Evolutionary conservation across 1,139 yeast genomes (phyloP), one percentile per base, ranked within the genome.

Genomic region (Wickerhamiella pararugosa): DNA sequence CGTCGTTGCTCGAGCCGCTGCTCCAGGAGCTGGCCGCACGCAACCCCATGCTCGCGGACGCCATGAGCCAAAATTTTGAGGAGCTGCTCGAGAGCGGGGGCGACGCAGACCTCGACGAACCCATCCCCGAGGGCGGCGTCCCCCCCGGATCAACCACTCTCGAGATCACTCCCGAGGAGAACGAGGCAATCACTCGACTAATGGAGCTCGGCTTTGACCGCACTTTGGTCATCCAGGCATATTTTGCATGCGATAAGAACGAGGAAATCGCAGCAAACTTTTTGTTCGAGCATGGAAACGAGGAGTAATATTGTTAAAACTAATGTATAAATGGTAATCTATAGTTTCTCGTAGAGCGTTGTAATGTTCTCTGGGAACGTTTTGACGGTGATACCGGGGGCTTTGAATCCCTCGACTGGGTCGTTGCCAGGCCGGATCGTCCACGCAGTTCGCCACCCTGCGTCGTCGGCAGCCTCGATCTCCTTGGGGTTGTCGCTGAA

Each of bases 161-260:
- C 49, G 71, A 73, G 51, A 68, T 90, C 45, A 74, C 94, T 5
- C 78, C 75, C 46, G 93, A 79, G 53, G 99, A 90, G 59, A 79
- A 80, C 58, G 83, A 71, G 47, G 95, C 98, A 25, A 83, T 90
- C 50, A 71, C 72, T 51, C 75, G 98, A 58, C 69, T 90, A 51
- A 79, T 93, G 59, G 97, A 81, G 58, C 71, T 90, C 51, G 99
- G 99, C 0, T 90, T 90, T 57, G 94, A 83, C 51, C 74, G 94
- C 53, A 72, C 78, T 54, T 66, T 81, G 49, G 98, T 82, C 40
- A 75, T 87, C 48, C 96, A 87, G 65, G 94, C 93, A 32, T 92
- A 84, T 65, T 79, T 92, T 71, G 98, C 97, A 37, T 90, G 98
- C 62, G 98, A 92, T 58, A 90, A 87, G 67, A 86, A 90, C 63